These are phyloP conservation scores for Gnomoniopsis smithogilvyi DNA, from an alignment of 2,329 filamentous ascomycete species.

Conservation along the genomic window DNA sequence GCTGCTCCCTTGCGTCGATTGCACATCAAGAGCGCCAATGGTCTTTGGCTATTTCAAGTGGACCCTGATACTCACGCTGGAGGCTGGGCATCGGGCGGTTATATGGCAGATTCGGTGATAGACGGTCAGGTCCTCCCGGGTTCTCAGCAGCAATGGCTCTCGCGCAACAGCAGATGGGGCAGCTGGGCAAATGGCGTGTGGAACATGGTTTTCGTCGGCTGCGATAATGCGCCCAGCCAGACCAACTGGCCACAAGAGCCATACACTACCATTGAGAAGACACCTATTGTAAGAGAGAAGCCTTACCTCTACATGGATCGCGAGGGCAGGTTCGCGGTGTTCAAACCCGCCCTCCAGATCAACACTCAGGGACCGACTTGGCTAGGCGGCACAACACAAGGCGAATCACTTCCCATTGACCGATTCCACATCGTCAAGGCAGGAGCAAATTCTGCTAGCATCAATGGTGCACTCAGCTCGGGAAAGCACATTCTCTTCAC, in stretches of 20 bases:
- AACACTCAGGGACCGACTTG: constrained; percentile 28
- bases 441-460: constrained; percentile 20
- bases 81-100: constrained; percentile 31
- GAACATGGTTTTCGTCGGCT: constrained; percentile 33
- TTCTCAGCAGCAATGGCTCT: constrained; percentile 33
- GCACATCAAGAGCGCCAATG: constrained; percentile 28
- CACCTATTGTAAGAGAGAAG: constrained; percentile 30
- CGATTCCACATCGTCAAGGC: constrained; percentile 27
- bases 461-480: constrained; percentile 26
- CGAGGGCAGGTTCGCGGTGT: constrained; percentile 26
- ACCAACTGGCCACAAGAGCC: constrained; percentile 25
- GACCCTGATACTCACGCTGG: constrained; percentile 28
- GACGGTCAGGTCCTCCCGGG: constrained; percentile 29
- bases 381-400: constrained; percentile 23
- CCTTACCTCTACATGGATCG: constrained; percentile 26
- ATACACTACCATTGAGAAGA: constrained; percentile 28
- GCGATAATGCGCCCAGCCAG: constrained; percentile 25
- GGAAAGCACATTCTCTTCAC: constrained; percentile 30
- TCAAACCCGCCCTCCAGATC: constrained; percentile 26
- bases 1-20: constrained; percentile 29
- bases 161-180: constrained; percentile 30
- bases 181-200: constrained; percentile 32
- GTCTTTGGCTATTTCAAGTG: constrained; percentile 32
- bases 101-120: constrained; percentile 31
- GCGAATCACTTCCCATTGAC: constrained; percentile 26